Evolutionary conservation across 2,329 filamentous ascomycete genomes (phyloP), one percentile per base, ranked within the genome.

Genomic region (Talaromyces albobiverticillius): DNA sequence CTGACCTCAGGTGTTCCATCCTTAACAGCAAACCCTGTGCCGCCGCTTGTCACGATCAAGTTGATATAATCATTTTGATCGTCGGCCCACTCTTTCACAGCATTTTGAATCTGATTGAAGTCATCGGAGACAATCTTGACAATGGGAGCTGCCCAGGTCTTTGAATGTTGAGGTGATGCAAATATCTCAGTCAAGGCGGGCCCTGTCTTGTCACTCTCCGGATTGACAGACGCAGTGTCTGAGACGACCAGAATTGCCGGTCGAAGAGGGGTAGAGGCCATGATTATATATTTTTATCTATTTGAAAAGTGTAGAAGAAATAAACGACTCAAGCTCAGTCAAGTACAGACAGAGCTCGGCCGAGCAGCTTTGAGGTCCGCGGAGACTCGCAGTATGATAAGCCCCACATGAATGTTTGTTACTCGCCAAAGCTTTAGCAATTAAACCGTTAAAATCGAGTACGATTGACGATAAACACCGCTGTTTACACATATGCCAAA

Each of bases 1-100:
- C 73, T 60, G 69, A 92, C 90, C 81, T 97, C 94, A 2, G 94
- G 94, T 0, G 94, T 99, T 40, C 82, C 79, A 75, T 99, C 94
- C 53, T 87, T 83, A 10, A 85, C 78, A 7, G 94, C 88, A 71
- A 99, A 99, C 0, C 94, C 94, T 1, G 94, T 99, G 2, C 94
- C 94, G 20, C 94, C 94, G 6, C 90, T 96, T 0, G 91, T 93
- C 45, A 96, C 71, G 56, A 99, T 82, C 55, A 97, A 73, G 71
- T 96, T 93, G 3, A 78, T 70, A 46, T 79, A 79, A 4, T 80
- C 71, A 46, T 48, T 40, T 10, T 79, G 73, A n/a, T 66, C 63
- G 70, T 96, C 91, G 0, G 88, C 79, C 89, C 90, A 96, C 10
- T 76, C 67, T 57, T 77, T 83, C 48, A 99, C 81, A 48, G 84